phyloP scores from a whole-genome alignment of 768 basidiomycete species.

The Grammothele lineata region DNA sequence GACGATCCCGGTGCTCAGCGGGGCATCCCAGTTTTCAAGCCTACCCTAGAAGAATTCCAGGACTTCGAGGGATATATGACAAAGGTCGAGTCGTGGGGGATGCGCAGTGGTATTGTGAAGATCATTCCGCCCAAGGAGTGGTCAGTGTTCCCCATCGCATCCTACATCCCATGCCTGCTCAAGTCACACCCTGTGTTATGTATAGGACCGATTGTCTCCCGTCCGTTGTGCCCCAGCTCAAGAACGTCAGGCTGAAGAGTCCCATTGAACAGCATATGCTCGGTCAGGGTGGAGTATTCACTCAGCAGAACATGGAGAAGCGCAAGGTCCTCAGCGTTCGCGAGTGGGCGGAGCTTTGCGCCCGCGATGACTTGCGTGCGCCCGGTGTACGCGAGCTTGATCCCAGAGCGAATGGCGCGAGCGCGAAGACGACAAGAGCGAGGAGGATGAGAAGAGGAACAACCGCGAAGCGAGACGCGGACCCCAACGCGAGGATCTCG shows the following conservation, averaged over 20 bases:
- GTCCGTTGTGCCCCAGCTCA: constrained; percentile 64
- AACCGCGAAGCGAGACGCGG: too few species aligned
- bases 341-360: constrained; percentile 81
- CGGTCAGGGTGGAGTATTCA: constrained; percentile 81
- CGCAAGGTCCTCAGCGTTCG: constrained; percentile 77
- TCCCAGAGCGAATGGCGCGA: constrained; percentile 31
- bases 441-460: constrained; percentile 37
- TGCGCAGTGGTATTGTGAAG: constrained; percentile 89
- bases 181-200: constrained; percentile 12
- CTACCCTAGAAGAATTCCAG: constrained; percentile 84
- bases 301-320: constrained; percentile 89
- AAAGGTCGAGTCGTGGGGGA: constrained; percentile 86
- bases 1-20: constrained; percentile 79
- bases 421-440: constrained; percentile 35
- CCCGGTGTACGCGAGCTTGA: constrained; percentile 72
- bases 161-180: too few species aligned
- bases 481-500: constrained; percentile 24
- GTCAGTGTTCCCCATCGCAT: constrained; percentile 39
- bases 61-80: constrained; percentile 93
- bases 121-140: constrained; percentile 94
- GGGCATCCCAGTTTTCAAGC: constrained; percentile 96
- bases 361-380: constrained; percentile 65
- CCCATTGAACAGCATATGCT: constrained; percentile 95
- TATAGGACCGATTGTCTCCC: constrained; percentile 72
- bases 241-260: constrained; percentile 70